Conservation (phyloP, 2,329 filamentous ascomycete species). For the Fusarium kyushuense region DNA sequence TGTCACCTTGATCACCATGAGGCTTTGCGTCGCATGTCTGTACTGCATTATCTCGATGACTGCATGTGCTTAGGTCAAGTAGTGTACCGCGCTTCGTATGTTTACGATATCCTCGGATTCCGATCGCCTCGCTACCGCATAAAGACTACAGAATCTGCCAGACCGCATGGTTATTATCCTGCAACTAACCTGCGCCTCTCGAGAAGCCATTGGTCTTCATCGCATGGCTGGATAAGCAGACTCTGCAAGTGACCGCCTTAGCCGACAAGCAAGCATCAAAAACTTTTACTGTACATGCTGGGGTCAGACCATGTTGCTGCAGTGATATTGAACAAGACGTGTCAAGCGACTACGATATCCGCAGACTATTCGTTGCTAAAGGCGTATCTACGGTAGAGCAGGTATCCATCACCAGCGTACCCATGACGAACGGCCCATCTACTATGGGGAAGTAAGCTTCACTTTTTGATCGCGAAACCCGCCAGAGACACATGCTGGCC, state of each 20-base stretch:
- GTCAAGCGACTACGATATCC: slow-evolving; percentile 25
- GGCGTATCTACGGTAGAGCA: slow-evolving; percentile 24
- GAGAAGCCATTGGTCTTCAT: slow-evolving; percentile 33
- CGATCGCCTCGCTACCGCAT: slow-evolving; percentile 14
- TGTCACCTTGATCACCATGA: slow-evolving; percentile 11
- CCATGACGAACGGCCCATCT: slow-evolving; percentile 32
- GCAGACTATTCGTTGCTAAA: slow-evolving; percentile 32
- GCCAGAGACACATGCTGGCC: slow-evolving; percentile 25
- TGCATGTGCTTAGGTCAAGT: slow-evolving; percentile 30
- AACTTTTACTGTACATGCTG: slow-evolving; percentile 8
- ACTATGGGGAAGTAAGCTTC: slow-evolving; percentile 15
- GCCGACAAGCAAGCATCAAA: slow-evolving; percentile 23
- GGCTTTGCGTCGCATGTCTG: slow-evolving; percentile 23
- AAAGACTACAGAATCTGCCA: slow-evolving; percentile 13
- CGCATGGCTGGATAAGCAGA: slow-evolving; percentile 22
- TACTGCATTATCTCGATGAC: slow-evolving; percentile 15
- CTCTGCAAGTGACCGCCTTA: slow-evolving; percentile 36
- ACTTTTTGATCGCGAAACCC: slow-evolving; percentile 21
- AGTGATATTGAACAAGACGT: slow-evolving; percentile 29
- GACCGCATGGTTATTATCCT: slow-evolving; percentile 30
- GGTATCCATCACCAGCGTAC: slow-evolving; percentile 27
- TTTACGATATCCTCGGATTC: slow-evolving; percentile 12
- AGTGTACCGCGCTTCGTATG: slow-evolving; percentile 22
- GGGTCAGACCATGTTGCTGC: slow-evolving; percentile 44
- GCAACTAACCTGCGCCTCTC: slow-evolving; percentile 30